Evolutionary conservation across 2,329 filamentous ascomycete genomes (phyloP), one percentile per base, ranked within the genome.

Genomic region (Nothophaeocryptopus gaeumannii): DNA sequence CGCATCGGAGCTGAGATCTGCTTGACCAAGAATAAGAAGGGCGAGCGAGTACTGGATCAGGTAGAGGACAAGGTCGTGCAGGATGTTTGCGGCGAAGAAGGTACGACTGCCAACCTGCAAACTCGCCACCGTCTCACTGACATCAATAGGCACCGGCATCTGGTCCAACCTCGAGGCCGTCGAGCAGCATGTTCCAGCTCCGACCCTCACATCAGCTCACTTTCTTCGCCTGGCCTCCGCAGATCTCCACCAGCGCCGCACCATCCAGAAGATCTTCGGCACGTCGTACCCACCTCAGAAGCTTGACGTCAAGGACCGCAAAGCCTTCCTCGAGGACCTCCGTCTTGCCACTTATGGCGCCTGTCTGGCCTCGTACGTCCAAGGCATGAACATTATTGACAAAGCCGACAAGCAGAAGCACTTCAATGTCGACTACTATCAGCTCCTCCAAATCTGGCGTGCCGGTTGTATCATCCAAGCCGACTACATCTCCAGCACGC

Each of bases 21-120:
- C 55, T 71, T 72, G 34, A 77, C 74, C 9, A 78, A 74, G 59
- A 76, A 77, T 55, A 64, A 72, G 16, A 60, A 60, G 2, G 62
- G 61, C 26, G 56, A 62, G 36, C 76, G 79, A 32, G 78, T 87
- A 0, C 72, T 88, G 1, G 77, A 79, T 26, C 73, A 80, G 14
- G 78, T 88, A 1, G 76, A 82, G 45, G 85, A 88, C 66, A 86
- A 86, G 62, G 84, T 88, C 1, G 83, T 87, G 0, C 84, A 88
- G 66, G 84, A 87, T 56, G 78, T 81, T 14, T 81, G 83, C 30
- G 76, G 79, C 44, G 79, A 80, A 35, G 84, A 88, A 64, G 83
- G 20, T 26, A 26, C 7, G 20, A 7, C 20, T 4, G 4, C 20
- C 20, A 7, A 26, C 4, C 3, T 7, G 20, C 4, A 3, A 26